These are phyloP conservation scores for Talaromyces nanjingensis DNA, from an alignment of 495 filamentous ascomycete species.

Conservation along the genomic window DNA sequence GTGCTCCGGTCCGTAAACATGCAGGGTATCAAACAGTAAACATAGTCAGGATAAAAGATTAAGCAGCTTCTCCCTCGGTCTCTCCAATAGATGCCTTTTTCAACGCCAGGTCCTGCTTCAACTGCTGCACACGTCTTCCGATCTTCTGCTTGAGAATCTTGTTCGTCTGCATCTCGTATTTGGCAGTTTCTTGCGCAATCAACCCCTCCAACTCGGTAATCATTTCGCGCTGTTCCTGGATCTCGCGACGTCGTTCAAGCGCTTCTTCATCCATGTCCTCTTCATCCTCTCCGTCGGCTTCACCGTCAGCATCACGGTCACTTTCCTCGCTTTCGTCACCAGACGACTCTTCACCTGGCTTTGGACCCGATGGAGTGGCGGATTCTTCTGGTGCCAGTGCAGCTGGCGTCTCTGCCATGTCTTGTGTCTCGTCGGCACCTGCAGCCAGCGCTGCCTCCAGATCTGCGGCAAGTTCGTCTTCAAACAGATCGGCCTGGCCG, in stretches of 20 bases:
- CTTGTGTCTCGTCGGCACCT: conserved; percentile 39
- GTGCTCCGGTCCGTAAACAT: conserved; percentile 4
- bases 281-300: conserved; percentile 33
- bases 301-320: conserved; percentile 56
- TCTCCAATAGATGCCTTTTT: conserved; percentile 44
- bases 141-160: conserved; percentile 45
- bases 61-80: conserved; percentile 24
- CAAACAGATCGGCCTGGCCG: conserved; percentile 38
- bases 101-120: conserved; percentile 40
- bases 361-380: conserved; percentile 16
- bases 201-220: conserved; percentile 41
- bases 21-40: conserved; percentile 6
- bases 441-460: conserved; percentile 49
- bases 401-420: conserved; percentile 22
- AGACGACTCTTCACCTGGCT: conserved; percentile 26
- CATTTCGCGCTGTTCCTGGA: conserved; percentile 44
- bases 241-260: conserved; percentile 38
- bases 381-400: conserved; percentile 10
- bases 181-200: conserved; percentile 36
- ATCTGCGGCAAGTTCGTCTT: conserved; percentile 50
- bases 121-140: conserved; percentile 37
- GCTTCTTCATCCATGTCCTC: conserved; percentile 54
- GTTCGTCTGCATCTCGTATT: conserved; percentile 37
- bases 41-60: conserved; percentile 13
- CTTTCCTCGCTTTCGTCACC: conserved; percentile 46